phyloP scores from a whole-genome alignment of 2,329 filamentous ascomycete genomes.

The Hypocreales sp. region DNA sequence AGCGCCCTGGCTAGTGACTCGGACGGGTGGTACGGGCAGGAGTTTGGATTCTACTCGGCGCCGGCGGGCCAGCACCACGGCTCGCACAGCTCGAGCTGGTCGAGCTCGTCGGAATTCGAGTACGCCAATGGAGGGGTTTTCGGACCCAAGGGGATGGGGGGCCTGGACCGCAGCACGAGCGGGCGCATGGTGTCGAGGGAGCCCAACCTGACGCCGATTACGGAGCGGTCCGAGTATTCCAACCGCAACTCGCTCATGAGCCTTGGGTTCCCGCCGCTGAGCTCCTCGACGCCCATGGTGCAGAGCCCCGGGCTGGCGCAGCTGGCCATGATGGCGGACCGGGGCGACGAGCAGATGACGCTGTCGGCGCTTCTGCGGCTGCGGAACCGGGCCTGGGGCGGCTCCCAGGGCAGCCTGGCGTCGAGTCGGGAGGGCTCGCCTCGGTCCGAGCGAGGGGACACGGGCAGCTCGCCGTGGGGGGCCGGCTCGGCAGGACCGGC shows the following conservation, averaged over 20 bases:
- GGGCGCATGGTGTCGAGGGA: slow-evolving; percentile 64
- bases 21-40: slow-evolving; percentile 88
- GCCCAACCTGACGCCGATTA: slow-evolving; percentile 90
- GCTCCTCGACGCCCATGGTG: slow-evolving; percentile 29
- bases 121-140: slow-evolving; percentile 82
- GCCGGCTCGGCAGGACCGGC: slow-evolving; percentile 3
- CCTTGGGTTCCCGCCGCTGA: slow-evolving; percentile 27
- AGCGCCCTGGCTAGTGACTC: slow-evolving; percentile 83
- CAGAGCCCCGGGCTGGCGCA: slow-evolving; percentile 65
- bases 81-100: slow-evolving; percentile 22
- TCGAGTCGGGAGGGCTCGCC: slow-evolving; percentile 37
- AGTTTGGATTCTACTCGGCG: slow-evolving; percentile 87
- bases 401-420: slow-evolving; percentile 58
- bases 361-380: slow-evolving; percentile 58
- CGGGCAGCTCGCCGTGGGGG: slow-evolving; percentile 25
- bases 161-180: slow-evolving; percentile 52
- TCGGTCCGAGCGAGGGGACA: slow-evolving; percentile 31
- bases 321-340: slow-evolving; percentile 48
- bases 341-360: slow-evolving; percentile 52
- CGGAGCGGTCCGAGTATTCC: slow-evolving; percentile 88
- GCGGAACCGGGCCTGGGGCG: slow-evolving; percentile 64
- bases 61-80: slow-evolving; percentile 28
- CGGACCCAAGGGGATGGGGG: slow-evolving; percentile 44
- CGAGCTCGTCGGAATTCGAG: slow-evolving; percentile 26
- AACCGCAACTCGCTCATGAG: slow-evolving; percentile 86